Conservation (phyloP, 805 yeast genomes). For the Candida chauliodis region DNA sequence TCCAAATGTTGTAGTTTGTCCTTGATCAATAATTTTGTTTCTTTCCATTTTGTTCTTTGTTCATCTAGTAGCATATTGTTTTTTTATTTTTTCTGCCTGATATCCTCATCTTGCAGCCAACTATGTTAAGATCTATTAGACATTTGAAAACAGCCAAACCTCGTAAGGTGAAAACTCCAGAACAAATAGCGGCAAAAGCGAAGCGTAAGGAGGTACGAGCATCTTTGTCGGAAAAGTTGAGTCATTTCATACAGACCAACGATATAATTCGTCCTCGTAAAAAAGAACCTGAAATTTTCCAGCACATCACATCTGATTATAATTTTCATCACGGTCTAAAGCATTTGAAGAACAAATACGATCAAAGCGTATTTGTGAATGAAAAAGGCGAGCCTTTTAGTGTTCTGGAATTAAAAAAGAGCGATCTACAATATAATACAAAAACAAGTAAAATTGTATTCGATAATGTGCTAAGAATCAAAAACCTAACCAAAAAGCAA, state of each 20-base stretch:
- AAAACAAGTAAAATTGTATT: conserved; percentile 21
- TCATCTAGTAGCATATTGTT: not conserved
- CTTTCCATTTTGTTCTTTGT: conserved; percentile 59
- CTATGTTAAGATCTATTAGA: not conserved
- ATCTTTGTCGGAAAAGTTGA: conserved; percentile 15
- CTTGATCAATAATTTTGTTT: conserved; percentile 44
- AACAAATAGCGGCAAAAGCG: not conserved
- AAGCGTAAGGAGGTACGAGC: not conserved
- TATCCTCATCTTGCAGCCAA: conserved; percentile 1
- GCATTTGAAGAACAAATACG: conserved; percentile 28
- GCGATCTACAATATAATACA: conserved; percentile 21
- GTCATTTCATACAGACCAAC: conserved; percentile 22
- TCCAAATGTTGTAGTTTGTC: conserved; percentile 46
- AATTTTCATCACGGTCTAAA: conserved; percentile 21
- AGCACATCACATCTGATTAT: not conserved
- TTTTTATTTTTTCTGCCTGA: not conserved
- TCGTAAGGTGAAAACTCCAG: not conserved
- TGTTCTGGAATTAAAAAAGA: conserved; percentile 19
- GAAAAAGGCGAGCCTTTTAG: conserved; percentile 21
- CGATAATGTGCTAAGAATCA: conserved; percentile 25
- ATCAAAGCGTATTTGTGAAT: conserved; percentile 21
- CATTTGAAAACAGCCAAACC: not conserved
- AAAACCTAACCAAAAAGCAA: conserved; percentile 20
- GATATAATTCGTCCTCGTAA: conserved; percentile 12
- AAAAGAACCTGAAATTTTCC: conserved; percentile 1